A percentile compares a stretch with the other conserved stretches of the same genome.
phyloP scores from a whole-genome alignment of 1,284 basidiomycete genomes.

The Ceratobasidium theobromae region DNA sequence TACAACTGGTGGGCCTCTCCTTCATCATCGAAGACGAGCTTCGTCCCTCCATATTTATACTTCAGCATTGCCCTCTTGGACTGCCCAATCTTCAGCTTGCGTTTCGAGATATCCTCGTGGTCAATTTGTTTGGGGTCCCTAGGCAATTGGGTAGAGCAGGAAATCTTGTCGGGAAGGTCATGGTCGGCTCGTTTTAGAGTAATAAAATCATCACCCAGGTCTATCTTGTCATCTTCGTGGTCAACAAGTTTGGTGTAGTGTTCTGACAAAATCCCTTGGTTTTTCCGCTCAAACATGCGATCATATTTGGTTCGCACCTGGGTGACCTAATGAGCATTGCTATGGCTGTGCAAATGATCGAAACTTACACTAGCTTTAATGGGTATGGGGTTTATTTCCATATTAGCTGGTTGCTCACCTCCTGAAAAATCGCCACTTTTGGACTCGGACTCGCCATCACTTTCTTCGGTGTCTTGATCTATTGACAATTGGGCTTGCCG shows the following conservation, averaged over 20 bases:
- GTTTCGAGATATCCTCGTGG: slow-evolving; percentile 53
- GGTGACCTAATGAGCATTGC: neutral
- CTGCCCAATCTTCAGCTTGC: slow-evolving; percentile 67
- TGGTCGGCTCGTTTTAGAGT: slow-evolving; percentile 91
- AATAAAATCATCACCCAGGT: slow-evolving; percentile 84
- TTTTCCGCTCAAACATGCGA: slow-evolving; percentile 96
- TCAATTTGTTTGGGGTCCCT: slow-evolving; percentile 28
- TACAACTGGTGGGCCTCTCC: slow-evolving; percentile 79
- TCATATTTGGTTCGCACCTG: slow-evolving; percentile 86
- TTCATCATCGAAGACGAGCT: slow-evolving; percentile 83
- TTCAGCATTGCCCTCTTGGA: slow-evolving; percentile 78
- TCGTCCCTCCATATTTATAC: slow-evolving; percentile 59
- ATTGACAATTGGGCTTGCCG: slow-evolving; percentile 43
- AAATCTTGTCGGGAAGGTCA: slow-evolving; percentile 50
- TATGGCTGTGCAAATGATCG: neutral
- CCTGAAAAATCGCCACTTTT: no score
- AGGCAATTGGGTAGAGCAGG: neutral
- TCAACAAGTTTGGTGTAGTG: slow-evolving; percentile 91
- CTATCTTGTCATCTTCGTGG: slow-evolving; percentile 53
- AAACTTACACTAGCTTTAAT: neutral
- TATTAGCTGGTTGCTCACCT: no score
- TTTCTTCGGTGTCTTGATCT: slow-evolving; percentile 38
- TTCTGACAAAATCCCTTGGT: slow-evolving; percentile 89
- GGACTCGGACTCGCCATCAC: slow-evolving; percentile 43
- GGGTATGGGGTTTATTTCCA: no score